A percentile compares a stretch with the other conserved stretches of the same genome.
Conservation (phyloP, 192 early-diverging fungal species). For the Borealophlyctis nickersoniae region DNA sequence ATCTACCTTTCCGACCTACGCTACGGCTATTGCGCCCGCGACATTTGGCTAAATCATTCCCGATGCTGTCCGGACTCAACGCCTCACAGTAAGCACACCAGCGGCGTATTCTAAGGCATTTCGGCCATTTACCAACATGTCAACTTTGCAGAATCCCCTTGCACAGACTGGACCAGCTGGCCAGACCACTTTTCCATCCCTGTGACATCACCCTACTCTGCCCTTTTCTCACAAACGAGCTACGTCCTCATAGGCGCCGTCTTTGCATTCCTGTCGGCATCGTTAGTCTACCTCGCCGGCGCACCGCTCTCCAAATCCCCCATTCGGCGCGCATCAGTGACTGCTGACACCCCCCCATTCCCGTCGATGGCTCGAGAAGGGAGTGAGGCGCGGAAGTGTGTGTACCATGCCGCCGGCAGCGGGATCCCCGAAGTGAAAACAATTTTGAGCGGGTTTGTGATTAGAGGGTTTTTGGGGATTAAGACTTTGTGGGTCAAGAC, state of each 20-base stretch:
- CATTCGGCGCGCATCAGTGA: conserved; percentile 20
- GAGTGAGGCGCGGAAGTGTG: background rate
- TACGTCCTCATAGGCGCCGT: conserved; percentile 13
- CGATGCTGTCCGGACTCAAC: conserved; percentile 1
- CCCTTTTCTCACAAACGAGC: background rate
- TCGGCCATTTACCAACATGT: too few species aligned
- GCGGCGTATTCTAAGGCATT: too few species aligned
- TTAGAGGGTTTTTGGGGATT: conserved; percentile 83
- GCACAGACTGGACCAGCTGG: conserved; percentile 6
- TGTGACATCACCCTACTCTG: background rate
- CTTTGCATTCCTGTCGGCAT: conserved; percentile 10
- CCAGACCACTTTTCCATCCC: background rate
- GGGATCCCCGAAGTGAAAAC: conserved; percentile 91
- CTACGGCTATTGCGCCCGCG: conserved; percentile 36
- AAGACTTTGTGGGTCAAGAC: conserved; percentile 68
- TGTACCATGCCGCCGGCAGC: conserved; percentile 63
- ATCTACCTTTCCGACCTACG: conserved; percentile 37
- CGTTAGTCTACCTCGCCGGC: conserved; percentile 16
- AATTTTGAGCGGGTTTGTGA: conserved; percentile 94
- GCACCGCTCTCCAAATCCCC: conserved; percentile 26
- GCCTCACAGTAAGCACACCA: background rate
- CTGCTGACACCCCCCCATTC: too few species aligned
- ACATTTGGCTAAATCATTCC: background rate
- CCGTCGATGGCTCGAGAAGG: too few species aligned
- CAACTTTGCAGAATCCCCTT: background rate